Conservation (phyloP, 352 stramenopile genomes). For the Lagenidium sp. region DNA sequence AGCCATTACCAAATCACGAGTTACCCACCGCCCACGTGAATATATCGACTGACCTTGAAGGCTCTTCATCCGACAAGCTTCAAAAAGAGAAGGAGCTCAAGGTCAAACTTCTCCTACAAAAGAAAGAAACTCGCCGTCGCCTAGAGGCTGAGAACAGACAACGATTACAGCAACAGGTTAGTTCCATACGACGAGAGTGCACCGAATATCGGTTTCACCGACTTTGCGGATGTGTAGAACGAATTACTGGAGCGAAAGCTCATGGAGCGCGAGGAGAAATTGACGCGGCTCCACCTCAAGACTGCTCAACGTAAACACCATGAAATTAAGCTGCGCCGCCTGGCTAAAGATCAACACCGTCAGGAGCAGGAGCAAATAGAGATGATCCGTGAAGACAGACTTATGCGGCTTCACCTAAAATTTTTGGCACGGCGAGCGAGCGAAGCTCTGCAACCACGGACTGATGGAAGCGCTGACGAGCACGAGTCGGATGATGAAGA, state of each 20-base stretch:
- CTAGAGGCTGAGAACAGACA: conserved; percentile 11
- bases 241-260: conserved; percentile 43
- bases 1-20: no score
- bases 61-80: no score
- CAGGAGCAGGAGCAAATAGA: conserved; percentile 52
- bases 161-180: background rate
- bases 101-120: conserved; percentile 26
- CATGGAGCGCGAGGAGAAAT: conserved; percentile 73
- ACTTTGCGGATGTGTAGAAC: conserved; percentile 23
- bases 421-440: conserved; percentile 1
- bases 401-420: conserved; percentile 39
- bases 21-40: no score
- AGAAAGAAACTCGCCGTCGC: conserved; percentile 24
- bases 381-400: conserved; percentile 68
- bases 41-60: no score
- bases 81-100: conserved; percentile 34
- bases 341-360: conserved; percentile 41
- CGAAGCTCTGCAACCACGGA: background rate
- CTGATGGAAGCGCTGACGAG: no score
- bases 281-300: conserved; percentile 41
- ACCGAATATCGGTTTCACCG: no score
- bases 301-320: conserved; percentile 33
- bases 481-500: no score
- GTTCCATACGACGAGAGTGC: no score
- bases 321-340: conserved; percentile 25